These are phyloP conservation scores for Lentinula detonsa DNA, from an alignment of 768 basidiomycete species.

Conservation along the genomic window DNA sequence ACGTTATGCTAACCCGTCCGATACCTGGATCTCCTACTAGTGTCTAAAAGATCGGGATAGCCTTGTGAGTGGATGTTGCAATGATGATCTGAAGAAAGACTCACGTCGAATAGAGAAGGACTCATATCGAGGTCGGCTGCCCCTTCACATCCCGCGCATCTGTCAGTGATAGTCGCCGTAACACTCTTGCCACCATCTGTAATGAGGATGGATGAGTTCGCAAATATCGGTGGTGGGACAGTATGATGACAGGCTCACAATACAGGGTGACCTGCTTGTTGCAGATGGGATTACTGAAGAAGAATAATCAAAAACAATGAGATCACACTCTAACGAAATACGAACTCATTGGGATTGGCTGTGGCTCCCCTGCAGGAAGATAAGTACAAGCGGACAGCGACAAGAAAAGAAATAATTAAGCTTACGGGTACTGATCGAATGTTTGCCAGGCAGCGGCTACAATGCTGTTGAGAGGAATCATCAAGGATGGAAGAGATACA, in stretches of 20 bases:
- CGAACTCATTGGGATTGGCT: neutral
- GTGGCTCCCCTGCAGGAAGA: neutral
- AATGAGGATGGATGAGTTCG: neutral
- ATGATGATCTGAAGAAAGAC: neutral
- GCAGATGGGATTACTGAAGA: slow-evolving; percentile 9
- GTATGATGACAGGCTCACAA: neutral
- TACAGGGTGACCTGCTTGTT: neutral
- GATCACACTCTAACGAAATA: neutral
- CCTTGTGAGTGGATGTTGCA: neutral
- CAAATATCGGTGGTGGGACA: neutral
- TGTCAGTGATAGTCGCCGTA: slow-evolving; percentile 8
- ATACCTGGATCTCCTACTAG: neutral
- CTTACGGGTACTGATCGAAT: slow-evolving; percentile 30
- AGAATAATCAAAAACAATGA: neutral
- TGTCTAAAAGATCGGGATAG: neutral
- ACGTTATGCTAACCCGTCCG: neutral
- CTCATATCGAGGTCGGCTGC: slow-evolving; percentile 7
- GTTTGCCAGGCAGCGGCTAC: slow-evolving; percentile 27
- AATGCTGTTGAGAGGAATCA: slow-evolving; percentile 11
- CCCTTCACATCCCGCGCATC: slow-evolving; percentile 9
- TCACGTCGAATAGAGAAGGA: neutral
- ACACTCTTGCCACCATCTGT: slow-evolving; percentile 9
- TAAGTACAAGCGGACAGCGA: neutral
- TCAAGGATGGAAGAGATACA: neutral
- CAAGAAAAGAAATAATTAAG: neutral